Percentiles rank a stretch among this genome's conserved stretches.
Conservation (phyloP, 2,329 filamentous ascomycete species). For the Purpureocillium takamizusanense region DNA sequence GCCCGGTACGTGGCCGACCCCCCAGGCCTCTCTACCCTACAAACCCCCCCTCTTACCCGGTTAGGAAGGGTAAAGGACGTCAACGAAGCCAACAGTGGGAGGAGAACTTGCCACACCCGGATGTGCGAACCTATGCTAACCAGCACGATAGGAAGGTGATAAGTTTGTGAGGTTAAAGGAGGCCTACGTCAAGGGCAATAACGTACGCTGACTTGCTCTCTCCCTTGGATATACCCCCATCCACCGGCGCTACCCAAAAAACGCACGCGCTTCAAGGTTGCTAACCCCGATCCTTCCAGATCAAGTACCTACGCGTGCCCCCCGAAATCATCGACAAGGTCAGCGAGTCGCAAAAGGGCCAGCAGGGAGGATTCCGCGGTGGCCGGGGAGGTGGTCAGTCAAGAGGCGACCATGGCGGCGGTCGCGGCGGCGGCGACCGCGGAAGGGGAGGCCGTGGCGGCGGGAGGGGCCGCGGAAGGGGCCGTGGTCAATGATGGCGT, state of each 20-base stretch:
- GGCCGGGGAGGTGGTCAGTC: constrained; percentile 47
- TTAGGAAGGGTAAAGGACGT: too few relatives aligned
- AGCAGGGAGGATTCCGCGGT: constrained; percentile 54
- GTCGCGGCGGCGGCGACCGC: constrained; percentile 39
- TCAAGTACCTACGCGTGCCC: constrained; percentile 94
- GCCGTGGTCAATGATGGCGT: constrained; percentile 23
- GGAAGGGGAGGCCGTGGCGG: constrained; percentile 31
- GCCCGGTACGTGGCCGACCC: constrained; percentile 45
- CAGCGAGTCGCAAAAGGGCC: constrained; percentile 80
- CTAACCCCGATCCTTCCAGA: too few relatives aligned
- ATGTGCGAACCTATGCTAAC: neutral
- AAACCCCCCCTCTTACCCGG: too few relatives aligned
- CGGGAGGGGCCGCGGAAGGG: constrained; percentile 24
- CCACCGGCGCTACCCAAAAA: too few relatives aligned
- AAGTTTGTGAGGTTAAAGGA: constrained; percentile 88
- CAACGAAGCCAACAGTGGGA: neutral
- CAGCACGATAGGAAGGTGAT: constrained; percentile 64
- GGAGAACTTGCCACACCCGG: neutral
- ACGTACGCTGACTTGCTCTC: constrained; percentile 63
- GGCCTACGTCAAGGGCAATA: constrained; percentile 95
- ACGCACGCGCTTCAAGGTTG: too few relatives aligned
- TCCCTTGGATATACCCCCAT: too few relatives aligned
- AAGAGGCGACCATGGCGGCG: constrained; percentile 46
- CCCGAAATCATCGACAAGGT: constrained; percentile 94
- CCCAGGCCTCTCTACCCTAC: neutral